Conservation (phyloP, 2,329 filamentous ascomycete genomes). For the Reticulascus tulasneorum region DNA sequence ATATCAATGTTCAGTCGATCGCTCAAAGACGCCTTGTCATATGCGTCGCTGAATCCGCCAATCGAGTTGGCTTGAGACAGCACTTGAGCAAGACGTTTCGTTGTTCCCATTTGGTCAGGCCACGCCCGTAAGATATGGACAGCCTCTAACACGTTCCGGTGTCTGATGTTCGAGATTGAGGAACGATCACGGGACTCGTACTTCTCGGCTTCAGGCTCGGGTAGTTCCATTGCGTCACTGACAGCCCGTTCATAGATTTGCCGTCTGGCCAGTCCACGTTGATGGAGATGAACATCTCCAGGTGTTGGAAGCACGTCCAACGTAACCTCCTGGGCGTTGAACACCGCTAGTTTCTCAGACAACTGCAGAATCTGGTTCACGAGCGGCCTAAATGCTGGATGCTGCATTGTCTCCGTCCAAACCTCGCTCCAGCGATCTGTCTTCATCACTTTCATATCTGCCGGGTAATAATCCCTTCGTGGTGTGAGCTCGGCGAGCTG, state of each 20-base stretch:
- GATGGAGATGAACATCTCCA: conserved; percentile 18
- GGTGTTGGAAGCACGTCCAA: conserved; percentile 12
- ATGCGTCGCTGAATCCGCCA: conserved; percentile 29
- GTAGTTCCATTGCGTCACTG: conserved; percentile 16
- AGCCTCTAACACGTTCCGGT: conserved; percentile 15
- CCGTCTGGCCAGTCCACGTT: conserved; percentile 12
- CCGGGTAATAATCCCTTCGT: conserved; percentile 32
- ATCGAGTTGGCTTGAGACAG: conserved; percentile 21
- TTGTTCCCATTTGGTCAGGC: conserved; percentile 13
- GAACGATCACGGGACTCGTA: conserved; percentile 16
- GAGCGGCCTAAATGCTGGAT: conserved; percentile 29
- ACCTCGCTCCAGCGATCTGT: conserved; percentile 26
- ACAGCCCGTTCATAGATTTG: conserved; percentile 10
- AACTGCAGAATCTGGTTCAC: conserved; percentile 23
- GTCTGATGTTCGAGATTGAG: conserved; percentile 5
- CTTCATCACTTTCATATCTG: conserved; percentile 26
- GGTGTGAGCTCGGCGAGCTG: conserved; percentile 25
- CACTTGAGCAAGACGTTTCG: conserved; percentile 7
- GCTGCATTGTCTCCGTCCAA: conserved; percentile 31
- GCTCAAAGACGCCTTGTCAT: conserved; percentile 27
- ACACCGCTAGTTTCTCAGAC: conserved; percentile 22
- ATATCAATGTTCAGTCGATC: conserved; percentile 35
- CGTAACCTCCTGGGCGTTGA: conserved; percentile 11
- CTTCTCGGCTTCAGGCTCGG: background rate
- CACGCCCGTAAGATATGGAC: conserved; percentile 14